Evolutionary conservation across 2,329 filamentous ascomycete genomes (phyloP).

Genomic region (Pezicula carpinea): DNA sequence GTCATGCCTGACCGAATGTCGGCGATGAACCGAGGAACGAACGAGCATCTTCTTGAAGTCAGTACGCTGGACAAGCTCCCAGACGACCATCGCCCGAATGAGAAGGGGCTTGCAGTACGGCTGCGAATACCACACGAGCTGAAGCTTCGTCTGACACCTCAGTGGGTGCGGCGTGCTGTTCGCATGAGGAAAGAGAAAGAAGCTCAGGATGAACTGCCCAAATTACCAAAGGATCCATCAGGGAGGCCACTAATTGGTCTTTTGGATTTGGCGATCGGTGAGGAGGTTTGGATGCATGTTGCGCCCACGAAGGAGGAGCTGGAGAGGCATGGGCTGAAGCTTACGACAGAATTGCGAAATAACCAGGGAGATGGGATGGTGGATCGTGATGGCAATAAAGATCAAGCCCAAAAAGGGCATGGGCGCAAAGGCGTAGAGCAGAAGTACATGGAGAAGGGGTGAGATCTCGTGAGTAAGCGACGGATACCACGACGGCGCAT

Average conservation of each 20-base stretch:
- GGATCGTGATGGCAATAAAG: conserved; percentile 10
- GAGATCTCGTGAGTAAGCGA: no score
- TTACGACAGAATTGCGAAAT: conserved; percentile 6
- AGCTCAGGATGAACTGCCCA: conserved; percentile 29
- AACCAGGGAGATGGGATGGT: conserved; percentile 11
- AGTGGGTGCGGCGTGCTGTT: conserved; percentile 20
- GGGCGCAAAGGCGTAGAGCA: conserved; percentile 9
- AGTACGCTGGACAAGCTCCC: conserved; percentile 40
- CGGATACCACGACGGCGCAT: neutral
- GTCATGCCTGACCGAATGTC: conserved; percentile 44
- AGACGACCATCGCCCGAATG: conserved; percentile 47
- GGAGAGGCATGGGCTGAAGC: conserved; percentile 15
- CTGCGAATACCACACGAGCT: conserved; percentile 56
- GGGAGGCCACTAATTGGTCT: conserved; percentile 33
- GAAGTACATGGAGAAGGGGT: conserved; percentile 14
- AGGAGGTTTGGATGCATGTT: conserved; percentile 51
- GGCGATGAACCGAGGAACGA: conserved; percentile 45
- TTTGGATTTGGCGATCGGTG: conserved; percentile 24
- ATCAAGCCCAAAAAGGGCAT: conserved; percentile 1
- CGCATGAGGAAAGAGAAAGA: conserved; percentile 31
- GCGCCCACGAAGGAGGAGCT: conserved; percentile 32
- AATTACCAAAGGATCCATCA: conserved; percentile 32
- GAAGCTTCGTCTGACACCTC: conserved; percentile 38
- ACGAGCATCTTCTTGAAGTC: conserved; percentile 46
- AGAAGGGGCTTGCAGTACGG: conserved; percentile 53